These are phyloP conservation scores for Russula sp. DNA, from an alignment of 768 basidiomycete species.

Conservation along the genomic window DNA sequence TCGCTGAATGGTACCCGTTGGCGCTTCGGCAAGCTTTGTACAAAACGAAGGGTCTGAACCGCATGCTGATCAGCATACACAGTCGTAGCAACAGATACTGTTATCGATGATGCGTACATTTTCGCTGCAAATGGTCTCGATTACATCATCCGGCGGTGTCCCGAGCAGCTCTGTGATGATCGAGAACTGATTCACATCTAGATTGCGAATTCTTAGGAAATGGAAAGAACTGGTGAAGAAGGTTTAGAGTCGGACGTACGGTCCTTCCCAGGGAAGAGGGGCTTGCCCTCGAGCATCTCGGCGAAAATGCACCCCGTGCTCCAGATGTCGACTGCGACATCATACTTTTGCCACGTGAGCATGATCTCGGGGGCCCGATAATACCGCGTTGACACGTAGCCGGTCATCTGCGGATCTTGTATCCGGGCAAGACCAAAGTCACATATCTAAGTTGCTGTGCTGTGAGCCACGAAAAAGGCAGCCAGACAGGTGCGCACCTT, in stretches of 20 bases:
- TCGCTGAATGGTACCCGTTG: conserved; percentile 93
- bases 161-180: conserved; percentile 98
- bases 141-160: conserved; percentile 99
- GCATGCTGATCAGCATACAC: conserved; percentile 1
- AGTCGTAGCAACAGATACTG: background rate
- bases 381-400: conserved; percentile 98
- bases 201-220: conserved; percentile 3
- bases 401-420: conserved; percentile 99
- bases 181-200: conserved; percentile 99
- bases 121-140: conserved; percentile 96
- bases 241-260: conserved; percentile 55
- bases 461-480: conserved; percentile 18
- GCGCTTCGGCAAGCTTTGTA: conserved; percentile 95
- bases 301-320: conserved; percentile 99
- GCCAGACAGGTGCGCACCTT: conserved; percentile 50
- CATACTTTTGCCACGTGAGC: conserved; percentile 99
- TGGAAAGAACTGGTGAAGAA: background rate
- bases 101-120: conserved; percentile 54
- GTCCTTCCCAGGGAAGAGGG: conserved; percentile 98
- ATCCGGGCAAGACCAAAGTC: conserved; percentile 98
- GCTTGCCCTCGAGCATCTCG: conserved; percentile 99
- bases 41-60: conserved; percentile 88
- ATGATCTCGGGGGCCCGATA: conserved; percentile 99
- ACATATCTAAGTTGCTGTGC: conserved; percentile 61
- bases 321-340: conserved; percentile 99